phyloP scores from a whole-genome alignment of 169 alveolate genomes.

The Plasmodium knowlesi region DNA sequence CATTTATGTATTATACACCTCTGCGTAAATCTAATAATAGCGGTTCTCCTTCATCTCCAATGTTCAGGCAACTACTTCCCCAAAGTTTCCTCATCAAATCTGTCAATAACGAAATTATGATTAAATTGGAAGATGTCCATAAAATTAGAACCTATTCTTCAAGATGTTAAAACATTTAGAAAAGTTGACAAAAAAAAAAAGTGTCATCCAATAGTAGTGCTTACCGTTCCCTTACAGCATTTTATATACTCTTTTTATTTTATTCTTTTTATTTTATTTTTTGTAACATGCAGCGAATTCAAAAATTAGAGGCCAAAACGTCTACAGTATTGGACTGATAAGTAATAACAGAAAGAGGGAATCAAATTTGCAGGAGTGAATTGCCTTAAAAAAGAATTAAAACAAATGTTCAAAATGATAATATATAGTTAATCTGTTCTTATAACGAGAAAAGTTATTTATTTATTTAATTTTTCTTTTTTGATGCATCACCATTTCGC shows the following conservation, averaged over 20 bases:
- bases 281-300: constrained; percentile 8
- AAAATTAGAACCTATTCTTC: constrained; percentile 12
- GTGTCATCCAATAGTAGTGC: neutral
- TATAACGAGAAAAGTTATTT: neutral
- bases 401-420: neutral
- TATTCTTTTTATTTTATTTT: constrained; percentile 8
- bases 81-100: constrained; percentile 50
- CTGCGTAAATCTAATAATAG: neutral
- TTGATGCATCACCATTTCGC: neutral
- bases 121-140: constrained; percentile 39
- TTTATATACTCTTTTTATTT: neutral
- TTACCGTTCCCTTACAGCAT: neutral
- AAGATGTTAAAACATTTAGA: constrained; percentile 3
- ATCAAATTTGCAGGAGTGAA: neutral
- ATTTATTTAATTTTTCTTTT: neutral
- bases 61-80: constrained; percentile 30
- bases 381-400: neutral
- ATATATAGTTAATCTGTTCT: neutral
- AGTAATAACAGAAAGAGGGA: constrained; percentile 18
- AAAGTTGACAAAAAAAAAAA: neutral
- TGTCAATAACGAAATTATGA: constrained; percentile 46
- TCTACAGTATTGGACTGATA: constrained; percentile 54
- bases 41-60: neutral
- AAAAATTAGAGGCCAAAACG: constrained; percentile 23
- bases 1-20: neutral